Percentiles rank a stretch among this genome's conserved stretches.
phyloP scores from a whole-genome alignment of 345 rosid species.

The Mallotus nudiflorus region DNA sequence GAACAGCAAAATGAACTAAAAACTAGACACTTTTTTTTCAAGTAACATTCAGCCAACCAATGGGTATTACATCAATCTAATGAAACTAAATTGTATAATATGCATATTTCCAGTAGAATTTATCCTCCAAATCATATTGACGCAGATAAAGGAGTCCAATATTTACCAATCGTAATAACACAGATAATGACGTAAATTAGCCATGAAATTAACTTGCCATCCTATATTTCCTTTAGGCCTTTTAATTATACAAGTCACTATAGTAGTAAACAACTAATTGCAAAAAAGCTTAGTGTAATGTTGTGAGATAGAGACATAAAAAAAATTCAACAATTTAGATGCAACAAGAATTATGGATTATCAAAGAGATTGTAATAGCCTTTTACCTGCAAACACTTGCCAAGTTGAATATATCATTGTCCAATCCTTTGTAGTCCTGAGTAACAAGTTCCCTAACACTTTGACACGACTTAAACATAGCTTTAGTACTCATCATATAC shows the following conservation, averaged over 20 bases:
- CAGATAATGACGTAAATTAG: too few species aligned
- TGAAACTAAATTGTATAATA: neutral
- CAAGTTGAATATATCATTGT: conserved; percentile 60
- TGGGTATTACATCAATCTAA: neutral
- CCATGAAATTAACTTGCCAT: neutral
- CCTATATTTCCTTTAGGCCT: neutral
- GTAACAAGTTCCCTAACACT: conserved; percentile 63
- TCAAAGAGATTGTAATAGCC: conserved; percentile 2
- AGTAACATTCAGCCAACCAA: neutral
- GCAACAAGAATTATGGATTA: conserved; percentile 4
- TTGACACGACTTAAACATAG: conserved; percentile 72
- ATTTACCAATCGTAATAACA: too few species aligned
- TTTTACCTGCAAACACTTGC: conserved; percentile 72
- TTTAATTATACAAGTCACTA: neutral
- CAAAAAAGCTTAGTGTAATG: neutral
- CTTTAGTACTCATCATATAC: conserved; percentile 51
- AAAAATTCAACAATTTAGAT: conserved; percentile 1
- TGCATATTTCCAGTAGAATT: neutral
- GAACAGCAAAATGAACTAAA: neutral
- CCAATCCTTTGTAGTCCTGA: conserved; percentile 92
- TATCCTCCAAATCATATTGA: neutral
- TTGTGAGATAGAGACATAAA: neutral
- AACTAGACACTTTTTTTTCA: neutral
- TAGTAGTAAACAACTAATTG: neutral
- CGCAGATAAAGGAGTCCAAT: neutral